Conservation (phyloP, 2,329 filamentous ascomycete genomes). For the Colletotrichum sp. region DNA sequence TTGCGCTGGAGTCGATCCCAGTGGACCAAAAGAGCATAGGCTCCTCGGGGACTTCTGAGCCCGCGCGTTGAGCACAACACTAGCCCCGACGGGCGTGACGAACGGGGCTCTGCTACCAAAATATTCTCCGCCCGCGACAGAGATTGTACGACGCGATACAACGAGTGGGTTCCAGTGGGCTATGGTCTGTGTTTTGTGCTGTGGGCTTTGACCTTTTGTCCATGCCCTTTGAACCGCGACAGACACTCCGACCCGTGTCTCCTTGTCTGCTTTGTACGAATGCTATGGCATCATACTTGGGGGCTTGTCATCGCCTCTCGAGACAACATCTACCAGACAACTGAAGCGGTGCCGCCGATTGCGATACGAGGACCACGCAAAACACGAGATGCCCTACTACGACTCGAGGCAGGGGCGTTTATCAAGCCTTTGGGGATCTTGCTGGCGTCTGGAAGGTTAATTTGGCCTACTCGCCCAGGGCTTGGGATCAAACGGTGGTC, state of each 20-base stretch:
- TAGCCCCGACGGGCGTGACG: constrained; percentile 9
- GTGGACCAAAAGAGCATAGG: constrained; percentile 20
- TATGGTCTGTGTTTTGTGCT: neutral
- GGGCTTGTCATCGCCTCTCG: neutral
- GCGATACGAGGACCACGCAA: neutral
- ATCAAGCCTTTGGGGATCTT: neutral
- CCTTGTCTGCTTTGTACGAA: neutral
- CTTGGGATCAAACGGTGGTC: constrained; percentile 20
- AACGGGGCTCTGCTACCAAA: constrained; percentile 20
- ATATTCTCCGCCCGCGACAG: constrained; percentile 23
- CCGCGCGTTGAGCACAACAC: constrained; percentile 15
- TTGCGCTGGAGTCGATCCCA: constrained; percentile 14
- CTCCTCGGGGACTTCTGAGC: constrained; percentile 19
- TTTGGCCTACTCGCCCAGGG: neutral
- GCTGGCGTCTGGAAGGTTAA: constrained; percentile 12
- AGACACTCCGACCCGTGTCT: neutral
- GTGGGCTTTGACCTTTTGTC: neutral
- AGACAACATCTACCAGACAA: neutral
- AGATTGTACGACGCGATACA: constrained; percentile 18
- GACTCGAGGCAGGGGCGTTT: neutral
- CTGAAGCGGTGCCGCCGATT: neutral
- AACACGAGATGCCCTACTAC: neutral
- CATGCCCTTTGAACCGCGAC: neutral
- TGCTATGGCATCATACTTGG: neutral
- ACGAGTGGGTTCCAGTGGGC: constrained; percentile 2